Percentiles rank a stretch among this genome's conserved stretches.
Conservation (phyloP, 208 protist genomes). For the Trypanosoma melophagium region DNA sequence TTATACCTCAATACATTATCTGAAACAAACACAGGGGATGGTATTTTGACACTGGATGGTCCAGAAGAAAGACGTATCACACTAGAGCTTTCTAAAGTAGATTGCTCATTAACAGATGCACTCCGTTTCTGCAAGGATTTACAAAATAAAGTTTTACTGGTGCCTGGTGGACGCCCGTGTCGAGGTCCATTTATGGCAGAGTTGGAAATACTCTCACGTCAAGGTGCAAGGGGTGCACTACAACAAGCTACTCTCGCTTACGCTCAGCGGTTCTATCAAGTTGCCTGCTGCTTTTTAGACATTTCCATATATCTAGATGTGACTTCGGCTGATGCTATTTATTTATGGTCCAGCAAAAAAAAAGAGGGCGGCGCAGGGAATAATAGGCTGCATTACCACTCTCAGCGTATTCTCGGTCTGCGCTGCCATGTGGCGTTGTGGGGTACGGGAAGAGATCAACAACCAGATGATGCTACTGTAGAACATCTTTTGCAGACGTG, state of each 20-base stretch:
- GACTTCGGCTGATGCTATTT: conserved; percentile 44
- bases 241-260: conserved; percentile 54
- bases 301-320: conserved; percentile 76
- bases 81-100: conserved; percentile 30
- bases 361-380: conserved; percentile 1
- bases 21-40: conserved; percentile 7
- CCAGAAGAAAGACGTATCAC: conserved; percentile 40
- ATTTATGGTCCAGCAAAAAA: conserved; percentile 48
- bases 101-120: conserved; percentile 49
- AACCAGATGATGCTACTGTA: conserved; percentile 36
- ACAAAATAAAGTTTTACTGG: conserved; percentile 26
- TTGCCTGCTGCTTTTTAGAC: conserved; percentile 82
- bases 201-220: conserved; percentile 54
- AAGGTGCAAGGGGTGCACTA: conserved; percentile 27
- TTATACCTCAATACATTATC: conserved; percentile 64
- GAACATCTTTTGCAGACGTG: conserved; percentile 49
- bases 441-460: conserved; percentile 30
- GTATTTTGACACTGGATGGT: conserved; percentile 32
- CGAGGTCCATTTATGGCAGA: conserved; percentile 84
- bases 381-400: conserved; percentile 40
- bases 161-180: conserved; percentile 36
- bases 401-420: conserved; percentile 65
- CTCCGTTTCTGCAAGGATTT: conserved; percentile 41
- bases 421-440: conserved; percentile 71
- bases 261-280: conserved; percentile 67